Conservation (phyloP, 345 rosid genomes). For the Reutealis trisperma region DNA sequence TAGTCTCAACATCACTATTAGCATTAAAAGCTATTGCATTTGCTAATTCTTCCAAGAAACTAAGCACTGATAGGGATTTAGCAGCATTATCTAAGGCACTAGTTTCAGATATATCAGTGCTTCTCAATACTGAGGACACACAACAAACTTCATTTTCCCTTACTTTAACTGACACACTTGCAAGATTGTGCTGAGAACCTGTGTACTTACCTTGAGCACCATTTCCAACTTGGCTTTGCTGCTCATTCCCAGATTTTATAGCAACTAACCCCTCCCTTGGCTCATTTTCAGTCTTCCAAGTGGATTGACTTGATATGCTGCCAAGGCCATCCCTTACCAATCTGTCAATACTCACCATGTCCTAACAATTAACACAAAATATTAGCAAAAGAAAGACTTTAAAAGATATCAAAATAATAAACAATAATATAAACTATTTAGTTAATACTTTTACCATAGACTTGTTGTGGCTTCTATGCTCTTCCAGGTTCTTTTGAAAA, state of each 20-base stretch:
- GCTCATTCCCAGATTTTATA: background rate
- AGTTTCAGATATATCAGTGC: background rate
- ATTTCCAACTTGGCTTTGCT: no score
- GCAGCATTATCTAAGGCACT: background rate
- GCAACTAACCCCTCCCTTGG: background rate
- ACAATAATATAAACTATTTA: background rate
- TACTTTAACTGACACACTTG: background rate
- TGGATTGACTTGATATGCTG: background rate
- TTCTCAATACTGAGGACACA: background rate
- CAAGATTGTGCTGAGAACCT: background rate
- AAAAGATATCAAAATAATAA: no score
- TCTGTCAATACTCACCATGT: background rate
- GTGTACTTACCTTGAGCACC: no score
- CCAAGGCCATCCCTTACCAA: background rate
- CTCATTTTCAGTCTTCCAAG: background rate
- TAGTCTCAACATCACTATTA: background rate
- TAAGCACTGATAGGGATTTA: background rate
- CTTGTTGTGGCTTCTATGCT: background rate
- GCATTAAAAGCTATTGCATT: background rate
- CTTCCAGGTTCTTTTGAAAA: background rate
- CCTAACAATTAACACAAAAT: background rate
- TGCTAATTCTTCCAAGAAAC: background rate
- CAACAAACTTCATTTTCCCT: background rate
- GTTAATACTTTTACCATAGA: background rate
- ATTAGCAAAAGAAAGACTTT: background rate